Evolutionary conservation across 2,329 filamentous ascomycete species (phyloP).

Genomic region (Cladophialophora chaetospira): DNA sequence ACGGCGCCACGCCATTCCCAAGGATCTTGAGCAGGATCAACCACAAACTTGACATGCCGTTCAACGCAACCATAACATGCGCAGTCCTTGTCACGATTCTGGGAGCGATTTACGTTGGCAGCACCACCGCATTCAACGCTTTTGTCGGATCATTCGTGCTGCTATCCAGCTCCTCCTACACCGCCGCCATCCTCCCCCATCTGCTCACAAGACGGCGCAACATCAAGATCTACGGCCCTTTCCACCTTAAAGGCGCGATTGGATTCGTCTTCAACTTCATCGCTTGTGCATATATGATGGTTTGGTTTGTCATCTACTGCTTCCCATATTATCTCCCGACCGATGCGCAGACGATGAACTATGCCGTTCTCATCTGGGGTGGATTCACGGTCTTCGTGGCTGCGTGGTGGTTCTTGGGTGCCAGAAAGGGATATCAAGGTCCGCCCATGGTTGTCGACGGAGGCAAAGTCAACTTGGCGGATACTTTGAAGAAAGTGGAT

Average conservation of each 20-base stretch:
- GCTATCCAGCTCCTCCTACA: conserved; percentile 59
- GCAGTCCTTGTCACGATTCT: conserved; percentile 54
- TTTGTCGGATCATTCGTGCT: conserved; percentile 62
- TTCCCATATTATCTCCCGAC: conserved; percentile 56
- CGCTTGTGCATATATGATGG: conserved; percentile 55
- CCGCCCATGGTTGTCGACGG: conserved; percentile 22
- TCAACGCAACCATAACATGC: conserved; percentile 59
- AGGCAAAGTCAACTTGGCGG: conserved; percentile 9
- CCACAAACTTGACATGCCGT: conserved; percentile 52
- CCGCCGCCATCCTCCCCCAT: conserved; percentile 55
- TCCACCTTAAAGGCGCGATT: conserved; percentile 53
- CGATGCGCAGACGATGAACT: conserved; percentile 55
- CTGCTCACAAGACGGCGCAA: conserved; percentile 51
- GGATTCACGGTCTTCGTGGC: conserved; percentile 55
- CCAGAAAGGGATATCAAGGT: conserved; percentile 24
- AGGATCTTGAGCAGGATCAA: conserved; percentile 52
- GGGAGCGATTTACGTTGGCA: conserved; percentile 52
- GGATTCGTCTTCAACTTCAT: conserved; percentile 55
- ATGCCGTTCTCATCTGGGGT: conserved; percentile 54
- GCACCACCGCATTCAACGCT: conserved; percentile 54
- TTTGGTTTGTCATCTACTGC: conserved; percentile 62
- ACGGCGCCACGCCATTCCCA: conserved; percentile 59
- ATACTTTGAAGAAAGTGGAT: conserved; percentile 14
- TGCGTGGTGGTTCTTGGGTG: conserved; percentile 44
- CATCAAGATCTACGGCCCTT: conserved; percentile 53